Evolutionary conservation across 305 asterid genomes (phyloP).

Genomic region (Solanum hybrid): DNA sequence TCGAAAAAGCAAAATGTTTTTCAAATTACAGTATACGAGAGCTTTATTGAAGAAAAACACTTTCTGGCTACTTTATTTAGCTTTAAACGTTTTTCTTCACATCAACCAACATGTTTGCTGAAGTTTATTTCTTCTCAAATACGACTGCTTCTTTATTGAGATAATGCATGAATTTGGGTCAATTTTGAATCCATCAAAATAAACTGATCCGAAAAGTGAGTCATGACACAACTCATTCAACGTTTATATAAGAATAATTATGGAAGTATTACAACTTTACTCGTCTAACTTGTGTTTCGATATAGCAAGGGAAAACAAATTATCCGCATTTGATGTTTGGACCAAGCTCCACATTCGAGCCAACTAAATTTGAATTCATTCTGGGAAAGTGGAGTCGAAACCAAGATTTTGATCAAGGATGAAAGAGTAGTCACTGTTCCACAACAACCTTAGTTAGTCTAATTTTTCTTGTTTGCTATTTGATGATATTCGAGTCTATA

Average conservation of each 20-base stretch:
- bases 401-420: not conserved
- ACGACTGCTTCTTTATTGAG: not conserved
- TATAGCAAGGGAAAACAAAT: not conserved
- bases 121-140: not conserved
- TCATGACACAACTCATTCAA: not conserved
- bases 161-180: not conserved
- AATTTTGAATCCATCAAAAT: not conserved
- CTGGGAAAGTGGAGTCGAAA: not conserved
- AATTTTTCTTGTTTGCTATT: not conserved
- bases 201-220: not conserved
- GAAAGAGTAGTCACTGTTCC: not conserved
- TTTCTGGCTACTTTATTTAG: not conserved
- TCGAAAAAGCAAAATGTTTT: not conserved
- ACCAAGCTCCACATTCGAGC: not conserved
- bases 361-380: not conserved
- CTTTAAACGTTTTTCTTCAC: not conserved
- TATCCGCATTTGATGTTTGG: not conserved
- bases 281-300: not conserved
- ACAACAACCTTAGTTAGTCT: not conserved
- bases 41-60: not conserved
- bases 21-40: not conserved
- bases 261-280: not conserved
- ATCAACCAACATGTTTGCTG: not conserved
- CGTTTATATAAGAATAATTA: not conserved
- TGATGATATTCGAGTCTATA: not conserved